Conservation (phyloP, 371 early-diverging fungal genomes). For the Fennellomyces sp. region DNA sequence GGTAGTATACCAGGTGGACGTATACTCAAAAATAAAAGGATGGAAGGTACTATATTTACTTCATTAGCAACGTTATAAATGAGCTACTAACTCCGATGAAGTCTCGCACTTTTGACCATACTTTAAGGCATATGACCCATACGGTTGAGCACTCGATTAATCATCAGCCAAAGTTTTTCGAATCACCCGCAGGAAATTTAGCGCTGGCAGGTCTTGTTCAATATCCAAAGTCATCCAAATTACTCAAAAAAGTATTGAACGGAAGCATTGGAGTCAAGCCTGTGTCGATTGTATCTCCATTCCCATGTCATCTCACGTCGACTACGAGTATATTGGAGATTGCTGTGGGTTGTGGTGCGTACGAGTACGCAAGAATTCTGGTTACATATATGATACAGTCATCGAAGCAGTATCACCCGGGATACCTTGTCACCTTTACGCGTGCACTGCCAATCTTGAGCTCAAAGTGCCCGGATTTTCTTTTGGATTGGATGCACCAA, state of each 20-base stretch:
- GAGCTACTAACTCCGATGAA: too few species aligned
- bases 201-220: neutral
- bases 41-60: neutral
- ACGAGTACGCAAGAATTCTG: neutral
- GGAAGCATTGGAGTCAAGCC: neutral
- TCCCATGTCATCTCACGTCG: neutral
- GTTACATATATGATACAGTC: constrained; percentile 3
- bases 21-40: neutral
- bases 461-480: constrained; percentile 5
- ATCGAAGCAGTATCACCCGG: neutral
- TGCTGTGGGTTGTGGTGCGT: neutral
- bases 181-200: constrained; percentile 5
- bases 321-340: neutral
- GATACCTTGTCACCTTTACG: constrained; percentile 5
- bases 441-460: neutral
- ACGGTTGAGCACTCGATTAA: neutral
- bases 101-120: neutral
- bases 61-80: neutral
- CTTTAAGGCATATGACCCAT: neutral
- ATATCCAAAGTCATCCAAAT: neutral
- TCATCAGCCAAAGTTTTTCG: constrained; percentile 1
- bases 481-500: constrained; percentile 7
- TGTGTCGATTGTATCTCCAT: neutral
- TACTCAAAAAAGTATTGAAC: neutral
- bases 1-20: neutral